These are phyloP conservation scores for Incumbomyces delicatus DNA, from an alignment of 2,329 filamentous ascomycete species.

Conservation along the genomic window DNA sequence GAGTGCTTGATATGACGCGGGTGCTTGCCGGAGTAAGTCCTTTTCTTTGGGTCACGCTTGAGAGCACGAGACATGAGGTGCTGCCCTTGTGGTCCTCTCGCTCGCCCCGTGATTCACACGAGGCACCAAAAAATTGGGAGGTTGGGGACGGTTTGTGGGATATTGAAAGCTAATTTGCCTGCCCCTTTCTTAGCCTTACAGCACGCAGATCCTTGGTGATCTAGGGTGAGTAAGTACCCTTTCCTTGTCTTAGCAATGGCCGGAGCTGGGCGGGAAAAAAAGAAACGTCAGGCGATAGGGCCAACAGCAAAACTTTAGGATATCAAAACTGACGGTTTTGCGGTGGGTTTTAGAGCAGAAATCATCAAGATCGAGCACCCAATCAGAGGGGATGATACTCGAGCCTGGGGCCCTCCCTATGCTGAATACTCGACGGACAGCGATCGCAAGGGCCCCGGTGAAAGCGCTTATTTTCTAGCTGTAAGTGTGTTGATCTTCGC, in stretches of 20 bases:
- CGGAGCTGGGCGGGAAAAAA: too few species aligned
- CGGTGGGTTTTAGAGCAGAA: constrained; percentile 56
- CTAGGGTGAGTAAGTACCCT: constrained; percentile 60
- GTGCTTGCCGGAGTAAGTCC: constrained; percentile 78
- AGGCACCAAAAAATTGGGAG: too few species aligned
- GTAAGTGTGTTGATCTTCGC: constrained; percentile 54
- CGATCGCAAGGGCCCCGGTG: constrained; percentile 49
- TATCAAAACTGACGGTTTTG: not conserved
- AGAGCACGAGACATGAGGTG: too few species aligned
- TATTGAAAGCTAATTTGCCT: constrained; percentile 3
- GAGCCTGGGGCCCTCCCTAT: constrained; percentile 94
- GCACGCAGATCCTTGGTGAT: constrained; percentile 92
- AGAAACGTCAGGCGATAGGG: too few species aligned
- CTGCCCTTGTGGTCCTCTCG: too few species aligned
- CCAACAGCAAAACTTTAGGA: too few species aligned
- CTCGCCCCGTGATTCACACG: too few species aligned
- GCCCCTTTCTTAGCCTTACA: constrained; percentile 64
- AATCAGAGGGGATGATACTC: constrained; percentile 78
- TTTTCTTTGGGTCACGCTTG: too few species aligned
- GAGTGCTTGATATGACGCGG: constrained; percentile 92
- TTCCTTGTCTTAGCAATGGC: not conserved
- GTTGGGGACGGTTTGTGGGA: too few species aligned
- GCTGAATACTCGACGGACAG: constrained; percentile 52
- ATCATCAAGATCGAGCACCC: constrained; percentile 98
- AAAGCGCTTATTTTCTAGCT: constrained; percentile 88